These are phyloP conservation scores for Septoria petroselini DNA, from an alignment of 2,329 filamentous ascomycete genomes.

Conservation along the genomic window DNA sequence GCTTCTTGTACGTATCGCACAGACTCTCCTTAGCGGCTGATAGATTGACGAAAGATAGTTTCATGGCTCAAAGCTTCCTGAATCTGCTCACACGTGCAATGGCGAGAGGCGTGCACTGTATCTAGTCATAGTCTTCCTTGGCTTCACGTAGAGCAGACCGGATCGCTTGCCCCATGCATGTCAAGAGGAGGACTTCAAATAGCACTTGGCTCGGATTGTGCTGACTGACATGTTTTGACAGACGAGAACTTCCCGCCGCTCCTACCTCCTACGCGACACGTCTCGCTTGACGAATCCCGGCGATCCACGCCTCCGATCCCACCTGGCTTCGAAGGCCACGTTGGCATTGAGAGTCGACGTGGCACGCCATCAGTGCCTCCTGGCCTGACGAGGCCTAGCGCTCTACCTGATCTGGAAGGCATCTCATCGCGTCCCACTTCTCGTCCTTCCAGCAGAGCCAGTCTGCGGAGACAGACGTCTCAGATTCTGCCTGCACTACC, in stretches of 20 bases:
- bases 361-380: conserved; percentile 48
- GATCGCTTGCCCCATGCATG: conserved; percentile 25
- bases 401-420: conserved; percentile 32
- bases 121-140: conserved; percentile 7
- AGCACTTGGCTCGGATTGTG: not conserved
- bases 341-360: conserved; percentile 40
- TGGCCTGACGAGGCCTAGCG: conserved; percentile 40
- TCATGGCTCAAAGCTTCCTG: conserved; percentile 26
- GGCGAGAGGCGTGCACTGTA: conserved; percentile 28
- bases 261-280: conserved; percentile 26
- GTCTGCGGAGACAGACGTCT: conserved; percentile 33
- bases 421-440: conserved; percentile 29
- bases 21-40: conserved; percentile 33
- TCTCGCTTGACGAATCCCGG: conserved; percentile 33
- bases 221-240: conserved; percentile 25
- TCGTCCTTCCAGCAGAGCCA: conserved; percentile 38
- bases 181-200: conserved; percentile 24
- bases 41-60: conserved; percentile 39
- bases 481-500: conserved; percentile 42
- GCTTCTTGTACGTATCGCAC: conserved; percentile 37
- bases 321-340: conserved; percentile 37
- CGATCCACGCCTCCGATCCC: conserved; percentile 38
- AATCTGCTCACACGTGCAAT: conserved; percentile 26
- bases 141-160: not conserved
- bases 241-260: conserved; percentile 35